A percentile compares a stretch with the other conserved stretches of the same genome.
These are phyloP conservation scores for Beauveria sp. DNA, from an alignment of 2,329 filamentous ascomycete species.

Conservation along the genomic window DNA sequence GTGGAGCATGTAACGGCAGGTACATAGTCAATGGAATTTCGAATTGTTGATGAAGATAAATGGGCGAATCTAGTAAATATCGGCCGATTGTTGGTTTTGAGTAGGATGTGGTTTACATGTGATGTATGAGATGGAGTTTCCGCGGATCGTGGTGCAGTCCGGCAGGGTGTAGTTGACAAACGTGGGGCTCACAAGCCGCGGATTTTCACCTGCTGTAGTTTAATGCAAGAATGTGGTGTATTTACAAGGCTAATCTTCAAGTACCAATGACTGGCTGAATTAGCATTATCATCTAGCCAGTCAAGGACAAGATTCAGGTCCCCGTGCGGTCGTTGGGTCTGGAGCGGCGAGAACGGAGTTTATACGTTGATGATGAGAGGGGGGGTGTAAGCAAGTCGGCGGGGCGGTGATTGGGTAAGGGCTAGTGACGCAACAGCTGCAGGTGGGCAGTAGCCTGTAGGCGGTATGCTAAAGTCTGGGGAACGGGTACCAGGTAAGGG, in stretches of 20 bases:
- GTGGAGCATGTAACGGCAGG: neutral
- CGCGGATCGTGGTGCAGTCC: neutral
- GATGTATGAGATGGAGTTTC: neutral
- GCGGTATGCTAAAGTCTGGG: neutral
- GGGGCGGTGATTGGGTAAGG: too few species aligned
- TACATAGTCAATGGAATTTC: conserved; percentile 1
- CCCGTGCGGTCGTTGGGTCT: neutral
- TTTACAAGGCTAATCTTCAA: too few species aligned
- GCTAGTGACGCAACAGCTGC: too few species aligned
- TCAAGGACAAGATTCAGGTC: neutral
- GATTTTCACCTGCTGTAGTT: too few species aligned
- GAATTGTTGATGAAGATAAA: neutral
- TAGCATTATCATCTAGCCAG: neutral
- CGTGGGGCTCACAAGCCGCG: too few species aligned
- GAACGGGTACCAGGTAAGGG: neutral
- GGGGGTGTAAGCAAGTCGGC: neutral
- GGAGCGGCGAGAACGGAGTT: neutral
- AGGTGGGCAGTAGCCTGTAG: too few species aligned
- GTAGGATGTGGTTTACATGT: neutral
- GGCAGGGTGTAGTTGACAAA: too few species aligned
- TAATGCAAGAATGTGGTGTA: too few species aligned
- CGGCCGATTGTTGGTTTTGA: neutral
- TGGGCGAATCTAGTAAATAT: neutral
- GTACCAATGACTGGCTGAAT: neutral
- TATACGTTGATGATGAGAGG: neutral